A percentile compares a stretch with the other conserved stretches of the same genome.
These are phyloP conservation scores for Penicillium coprophilum DNA, from an alignment of 495 filamentous ascomycete species.

Conservation along the genomic window DNA sequence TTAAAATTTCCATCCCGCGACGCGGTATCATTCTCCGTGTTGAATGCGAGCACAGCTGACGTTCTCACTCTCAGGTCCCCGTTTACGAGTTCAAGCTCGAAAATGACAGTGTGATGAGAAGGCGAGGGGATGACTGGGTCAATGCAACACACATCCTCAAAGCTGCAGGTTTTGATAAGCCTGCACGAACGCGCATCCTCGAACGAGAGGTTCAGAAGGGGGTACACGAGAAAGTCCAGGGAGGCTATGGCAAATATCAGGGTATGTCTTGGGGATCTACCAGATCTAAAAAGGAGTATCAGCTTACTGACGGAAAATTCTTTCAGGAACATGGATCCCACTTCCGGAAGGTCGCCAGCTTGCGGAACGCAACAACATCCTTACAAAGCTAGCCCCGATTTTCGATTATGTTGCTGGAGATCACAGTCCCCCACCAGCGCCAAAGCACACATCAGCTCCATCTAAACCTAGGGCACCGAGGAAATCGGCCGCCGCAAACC, in stretches of 20 bases:
- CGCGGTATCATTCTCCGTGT: not conserved
- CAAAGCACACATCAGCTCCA: conserved; percentile 73
- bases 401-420: conserved; percentile 87
- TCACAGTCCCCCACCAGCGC: conserved; percentile 86
- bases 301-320: conserved; percentile 18
- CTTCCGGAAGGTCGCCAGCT: conserved; percentile 76
- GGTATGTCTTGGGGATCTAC: conserved; percentile 47
- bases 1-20: not conserved
- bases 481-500: conserved; percentile 32
- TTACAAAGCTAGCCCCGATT: conserved; percentile 77
- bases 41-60: conserved; percentile 1
- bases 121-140: conserved; percentile 83
- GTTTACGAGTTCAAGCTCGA: conserved; percentile 87
- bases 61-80: conserved; percentile 61
- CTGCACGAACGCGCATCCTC: conserved; percentile 87
- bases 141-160: conserved; percentile 97
- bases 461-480: conserved; percentile 69
- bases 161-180: conserved; percentile 80
- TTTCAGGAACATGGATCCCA: conserved; percentile 89
- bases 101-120: conserved; percentile 82
- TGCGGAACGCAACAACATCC: conserved; percentile 80
- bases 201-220: conserved; percentile 97
- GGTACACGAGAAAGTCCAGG: conserved; percentile 94
- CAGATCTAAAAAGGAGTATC: not conserved
- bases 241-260: conserved; percentile 98